Evolutionary conservation across 2,329 filamentous ascomycete genomes (phyloP), one percentile per base, ranked within the genome.

Genomic region (Penicillium vulpinum): DNA sequence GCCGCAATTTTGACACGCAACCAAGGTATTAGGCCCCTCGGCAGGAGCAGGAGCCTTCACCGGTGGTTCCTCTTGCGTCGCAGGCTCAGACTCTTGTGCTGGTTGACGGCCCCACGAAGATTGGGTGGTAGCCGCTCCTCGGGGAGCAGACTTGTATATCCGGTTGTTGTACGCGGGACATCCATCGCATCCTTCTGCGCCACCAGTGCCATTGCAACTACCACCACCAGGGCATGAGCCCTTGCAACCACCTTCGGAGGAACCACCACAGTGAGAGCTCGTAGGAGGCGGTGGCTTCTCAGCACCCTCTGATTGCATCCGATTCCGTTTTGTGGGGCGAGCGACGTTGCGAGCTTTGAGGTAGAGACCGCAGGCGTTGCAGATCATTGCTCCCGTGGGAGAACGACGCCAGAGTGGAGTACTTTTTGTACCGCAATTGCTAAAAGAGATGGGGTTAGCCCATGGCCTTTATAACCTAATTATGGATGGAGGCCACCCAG

Each of bases 91-190:
- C 22, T 71, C 71, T 31, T 65, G 66, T 60, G 66, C 59, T 58
- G 70, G 58, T 67, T 75, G 57, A 33, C 67, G 68, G 35, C 70
- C 66, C 69, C 73, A 71, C 16, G 64, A 54, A 24, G 67, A 55
- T 49, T 75, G 73, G 39, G 65, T 63, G 4, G 67, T 64, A 10
- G 67, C 58, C 8, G 64, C 64, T 70, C 75, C 59, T 81, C 79
- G 52, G 86, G 79, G 53, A 80, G 87, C 63, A 89, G 85, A 72
- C 89, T 97, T 97, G 33, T 93, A 90, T 38, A 97, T 87, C 51
- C 94, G 86, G 71, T 99, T 99, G 81, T 99, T 99, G 80, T 91
- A 99, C 2, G 94, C 94, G 35, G 94, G 94, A 70, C 94, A 99
- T 13, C 94, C 94, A 72, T 91, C 92, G 73, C 94, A 99, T 21